Evolutionary conservation across 805 yeast species (phyloP).

Genomic region (Teunomyces cretensis): DNA sequence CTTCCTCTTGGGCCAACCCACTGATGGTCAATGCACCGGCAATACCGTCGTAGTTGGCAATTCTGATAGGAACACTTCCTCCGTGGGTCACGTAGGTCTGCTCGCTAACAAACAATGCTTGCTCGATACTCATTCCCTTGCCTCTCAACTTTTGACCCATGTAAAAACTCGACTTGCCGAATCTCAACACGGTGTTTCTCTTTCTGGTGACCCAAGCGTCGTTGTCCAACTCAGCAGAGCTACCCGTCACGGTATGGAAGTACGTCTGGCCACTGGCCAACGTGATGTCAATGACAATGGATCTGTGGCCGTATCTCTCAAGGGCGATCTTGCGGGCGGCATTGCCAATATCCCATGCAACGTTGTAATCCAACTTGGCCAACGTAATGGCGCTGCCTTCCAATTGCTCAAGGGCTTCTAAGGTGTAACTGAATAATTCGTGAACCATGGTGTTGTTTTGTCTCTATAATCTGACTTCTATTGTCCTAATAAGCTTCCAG

Average conservation of each 20-base stretch:
- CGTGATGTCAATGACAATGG: constrained; percentile 50
- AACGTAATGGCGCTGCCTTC: constrained; percentile 20
- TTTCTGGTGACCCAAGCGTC: constrained; percentile 56
- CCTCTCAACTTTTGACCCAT: constrained; percentile 44
- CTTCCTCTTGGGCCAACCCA: constrained; percentile 56
- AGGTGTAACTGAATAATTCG: constrained; percentile 13
- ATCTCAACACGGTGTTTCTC: constrained; percentile 47
- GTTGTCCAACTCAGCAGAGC: constrained; percentile 46
- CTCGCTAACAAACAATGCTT: constrained; percentile 38
- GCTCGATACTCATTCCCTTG: constrained; percentile 37
- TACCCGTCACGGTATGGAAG: constrained; percentile 42
- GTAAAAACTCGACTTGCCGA: constrained; percentile 47
- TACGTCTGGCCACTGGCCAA: constrained; percentile 45
- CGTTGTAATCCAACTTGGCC: constrained; percentile 28
- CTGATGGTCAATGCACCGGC: constrained; percentile 54
- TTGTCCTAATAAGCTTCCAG: background rate
- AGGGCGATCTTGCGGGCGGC: constrained; percentile 38
- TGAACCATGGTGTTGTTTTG: background rate
- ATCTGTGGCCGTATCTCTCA: constrained; percentile 21
- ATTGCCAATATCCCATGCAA: constrained; percentile 48
- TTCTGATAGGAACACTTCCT: constrained; percentile 53
- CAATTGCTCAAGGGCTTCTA: constrained; percentile 19
- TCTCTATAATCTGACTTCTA: background rate
- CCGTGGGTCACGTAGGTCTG: constrained; percentile 54
- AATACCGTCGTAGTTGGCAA: constrained; percentile 33